Evolutionary conservation across 2,329 filamentous ascomycete species (phyloP).

Genomic region (Myriosclerotinia scirpicola): DNA sequence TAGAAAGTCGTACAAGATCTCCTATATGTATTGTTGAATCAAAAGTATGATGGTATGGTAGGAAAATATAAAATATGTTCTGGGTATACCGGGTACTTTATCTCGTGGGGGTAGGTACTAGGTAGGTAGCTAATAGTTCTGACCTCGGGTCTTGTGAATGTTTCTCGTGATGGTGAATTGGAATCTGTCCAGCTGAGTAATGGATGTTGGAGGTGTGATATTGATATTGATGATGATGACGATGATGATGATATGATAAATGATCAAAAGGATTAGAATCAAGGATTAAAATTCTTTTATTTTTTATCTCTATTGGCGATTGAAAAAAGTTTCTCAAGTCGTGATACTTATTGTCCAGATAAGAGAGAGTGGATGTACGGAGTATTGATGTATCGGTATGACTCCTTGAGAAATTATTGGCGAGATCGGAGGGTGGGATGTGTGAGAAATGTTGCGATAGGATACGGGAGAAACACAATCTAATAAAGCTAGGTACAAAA

Average conservation of each 20-base stretch:
- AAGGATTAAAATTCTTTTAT: neutral
- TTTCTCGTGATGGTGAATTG: constrained; percentile 18
- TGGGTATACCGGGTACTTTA: neutral
- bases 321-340: neutral
- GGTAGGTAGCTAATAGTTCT: too few species aligned
- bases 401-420: constrained; percentile 2
- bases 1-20: neutral
- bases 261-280: constrained; percentile 1
- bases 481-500: neutral
- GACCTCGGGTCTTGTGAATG: constrained; percentile 20
- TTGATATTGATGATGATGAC: neutral
- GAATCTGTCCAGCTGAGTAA: constrained; percentile 7
- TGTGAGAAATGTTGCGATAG: neutral
- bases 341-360: constrained; percentile 12
- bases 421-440: constrained; percentile 18
- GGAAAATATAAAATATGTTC: too few species aligned
- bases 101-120: neutral
- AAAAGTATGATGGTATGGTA: neutral
- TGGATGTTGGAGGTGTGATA: neutral
- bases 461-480: neutral
- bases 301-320: constrained; percentile 2
- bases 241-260: constrained; percentile 5
- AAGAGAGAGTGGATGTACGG: neutral
- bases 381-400: neutral
- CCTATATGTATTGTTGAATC: neutral